Evolutionary conservation across 2,329 filamentous ascomycete genomes (phyloP), one percentile per base, ranked within the genome.

Genomic region (Pseudogymnoascus sp.): DNA sequence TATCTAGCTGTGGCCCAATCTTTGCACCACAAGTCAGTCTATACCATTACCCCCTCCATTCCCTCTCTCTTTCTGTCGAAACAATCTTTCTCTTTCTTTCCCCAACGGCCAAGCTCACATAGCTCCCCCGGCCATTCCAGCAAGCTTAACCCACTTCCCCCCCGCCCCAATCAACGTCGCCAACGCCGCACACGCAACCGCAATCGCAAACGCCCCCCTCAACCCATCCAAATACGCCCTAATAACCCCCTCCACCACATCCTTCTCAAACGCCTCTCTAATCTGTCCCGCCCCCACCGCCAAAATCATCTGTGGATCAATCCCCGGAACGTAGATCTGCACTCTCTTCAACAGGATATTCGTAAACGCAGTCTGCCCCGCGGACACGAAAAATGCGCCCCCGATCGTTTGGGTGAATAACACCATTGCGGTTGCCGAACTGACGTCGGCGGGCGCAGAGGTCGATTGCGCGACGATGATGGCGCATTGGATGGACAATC

Each of bases 141-240:
- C 25, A 59, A 59, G 53, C 33, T 16, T 31, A 31, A 31, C 40
- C 78, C 78, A 80, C 25, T 70, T 71, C 7, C 73, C 74, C 25
- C 65, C 70, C 4, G 77, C 63, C 14, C 70, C 70, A 16, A 77
- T 63, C 3, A 77, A 35, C 4, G 76, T 71, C 0, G 77, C 73
- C 25, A 79, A 61, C 2, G 77, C 78, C 1, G 74, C 77, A 31
- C 78, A 80, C 4, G 86, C 71, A 18, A 80, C 77, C 12, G 79
- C 79, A 66, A 87, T 77, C 8, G 84, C 87, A 40, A 86, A 82
- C 4, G 80, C 78, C 6, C 88, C 84, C 70, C 87, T 85, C 68
- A 87, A 82, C 0, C 83, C 83, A 62, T 82, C 74, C 68, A 82
- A 88, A 75, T 90, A 90, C 0, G 83, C 84, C 0, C 73, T 66